Base-by-base conservation (phyloP, 441 rosid genomes). In the Raphanus hybrid region DNA sequence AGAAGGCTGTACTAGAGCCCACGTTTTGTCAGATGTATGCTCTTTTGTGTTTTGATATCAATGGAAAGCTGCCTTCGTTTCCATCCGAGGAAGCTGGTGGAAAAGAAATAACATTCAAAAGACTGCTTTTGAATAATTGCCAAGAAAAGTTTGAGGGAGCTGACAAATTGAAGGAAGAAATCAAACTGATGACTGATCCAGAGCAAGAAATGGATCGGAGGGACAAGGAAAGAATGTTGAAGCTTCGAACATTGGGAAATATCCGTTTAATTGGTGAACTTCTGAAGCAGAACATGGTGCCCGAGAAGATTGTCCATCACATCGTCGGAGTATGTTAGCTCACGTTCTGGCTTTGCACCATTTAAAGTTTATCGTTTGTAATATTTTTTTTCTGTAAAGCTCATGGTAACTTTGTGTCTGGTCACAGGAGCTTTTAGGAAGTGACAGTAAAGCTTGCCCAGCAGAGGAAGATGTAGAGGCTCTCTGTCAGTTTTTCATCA, bases 11-110 rank as follows among this genome's bases (percentile, higher is more conserved):
- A 35, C 78, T 92, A 73, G 97, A 94, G 71, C 99, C 96, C 71
- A 92, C 94, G 8, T 92, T 94, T 78, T 94, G 99, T 79, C 92
- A 90, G 68, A 92, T 95, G 98, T 92, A 90, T 80, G 96, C 98
- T 14, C 89, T 79, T 81, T 79, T 95, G 75, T 95, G 99, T 68
- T 91, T 80, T 67, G 96, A 95, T 78, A 93, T 95, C 43, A 88
- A 85, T 69, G 86, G 85, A 34, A 88, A 88, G 84, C 91, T 95
- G 12, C 97, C 92, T 16, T 76, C 87, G 4, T 95, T 89, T 70
- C 96, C 97, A 16, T 82, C 99, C 0, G 99, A 94, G 2, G 99
- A 90, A 79, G 91, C 91, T 2, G 94, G 80, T 20, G 97, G 91
- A 10, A 92, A 88, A 85, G 92, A 88, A 78, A 78, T 91, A 75